Conservation (phyloP, 495 filamentous ascomycete genomes). For the Chaetomium tenue region DNA sequence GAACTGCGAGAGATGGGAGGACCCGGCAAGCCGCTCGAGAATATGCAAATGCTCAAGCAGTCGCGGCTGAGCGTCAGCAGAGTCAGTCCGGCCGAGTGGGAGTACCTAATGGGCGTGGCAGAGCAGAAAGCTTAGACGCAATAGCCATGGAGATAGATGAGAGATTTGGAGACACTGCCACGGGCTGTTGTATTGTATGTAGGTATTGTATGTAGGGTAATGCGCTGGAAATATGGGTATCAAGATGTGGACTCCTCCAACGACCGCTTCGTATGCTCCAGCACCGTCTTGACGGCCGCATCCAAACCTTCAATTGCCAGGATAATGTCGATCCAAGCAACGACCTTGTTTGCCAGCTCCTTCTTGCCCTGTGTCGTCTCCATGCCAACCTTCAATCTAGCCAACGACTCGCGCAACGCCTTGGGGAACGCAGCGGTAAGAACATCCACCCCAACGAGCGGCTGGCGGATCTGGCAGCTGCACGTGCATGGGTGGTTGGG, state of each 20-base stretch:
- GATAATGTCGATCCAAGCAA: constrained; percentile 58
- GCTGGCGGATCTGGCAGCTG: constrained; percentile 68
- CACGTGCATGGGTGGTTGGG: constrained; percentile 58
- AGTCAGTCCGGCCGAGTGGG: constrained; percentile 72
- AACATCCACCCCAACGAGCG: constrained; percentile 62
- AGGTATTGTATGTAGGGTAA: constrained; percentile 1
- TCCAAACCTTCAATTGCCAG: constrained; percentile 60
- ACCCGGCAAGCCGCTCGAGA: constrained; percentile 63
- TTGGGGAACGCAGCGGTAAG: constrained; percentile 69
- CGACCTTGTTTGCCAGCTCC: constrained; percentile 54
- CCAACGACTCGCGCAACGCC: constrained; percentile 63
- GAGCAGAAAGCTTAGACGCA: constrained; percentile 34
- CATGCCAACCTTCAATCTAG: constrained; percentile 52
- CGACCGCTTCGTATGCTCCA: constrained; percentile 53
- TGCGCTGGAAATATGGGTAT: constrained; percentile 24
- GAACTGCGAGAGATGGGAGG: constrained; percentile 65
- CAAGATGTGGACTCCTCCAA: constrained; percentile 28
- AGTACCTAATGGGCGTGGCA: constrained; percentile 65
- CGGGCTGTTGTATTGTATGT: background rate
- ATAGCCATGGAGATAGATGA: background rate
- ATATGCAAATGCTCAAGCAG: constrained; percentile 80
- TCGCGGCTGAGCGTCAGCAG: constrained; percentile 78
- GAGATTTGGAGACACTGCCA: background rate
- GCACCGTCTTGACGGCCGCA: constrained; percentile 61
- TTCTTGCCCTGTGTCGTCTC: constrained; percentile 44